A percentile compares a stretch with the other conserved stretches of the same genome.
phyloP scores from a whole-genome alignment of 345 rosid genomes.

The Dipteronia sinensis region DNA sequence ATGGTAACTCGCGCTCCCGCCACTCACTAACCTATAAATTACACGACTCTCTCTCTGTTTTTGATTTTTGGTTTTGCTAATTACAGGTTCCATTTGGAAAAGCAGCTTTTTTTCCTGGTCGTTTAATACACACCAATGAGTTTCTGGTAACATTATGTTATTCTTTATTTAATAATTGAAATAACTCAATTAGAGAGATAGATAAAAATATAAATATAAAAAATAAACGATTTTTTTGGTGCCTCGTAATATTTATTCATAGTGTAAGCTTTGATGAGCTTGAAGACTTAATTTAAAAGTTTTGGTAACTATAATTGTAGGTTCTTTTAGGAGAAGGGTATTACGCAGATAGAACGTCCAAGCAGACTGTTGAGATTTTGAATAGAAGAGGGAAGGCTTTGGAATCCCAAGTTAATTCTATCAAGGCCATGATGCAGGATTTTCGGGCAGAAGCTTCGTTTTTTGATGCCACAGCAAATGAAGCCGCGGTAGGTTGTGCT shows the following conservation, averaged over 20 bases:
- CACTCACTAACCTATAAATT: neutral
- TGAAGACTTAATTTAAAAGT: neutral
- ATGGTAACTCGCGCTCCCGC: conserved; percentile 47
- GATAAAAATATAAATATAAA: too few relatives aligned
- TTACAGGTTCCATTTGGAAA: conserved; percentile 82
- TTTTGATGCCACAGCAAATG: conserved; percentile 74
- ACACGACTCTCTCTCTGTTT: neutral
- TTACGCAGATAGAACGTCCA: conserved; percentile 70
- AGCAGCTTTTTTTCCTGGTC: conserved; percentile 86
- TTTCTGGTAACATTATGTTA: conserved; percentile 48
- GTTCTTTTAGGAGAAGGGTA: conserved; percentile 87
- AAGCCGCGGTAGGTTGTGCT: conserved; percentile 57
- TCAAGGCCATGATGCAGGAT: conserved; percentile 72
- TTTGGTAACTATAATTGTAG: conserved; percentile 30
- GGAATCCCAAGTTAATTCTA: conserved; percentile 58
- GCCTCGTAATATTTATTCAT: neutral
- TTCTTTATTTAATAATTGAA: neutral
- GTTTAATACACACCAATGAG: conserved; percentile 87
- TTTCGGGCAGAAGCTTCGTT: conserved; percentile 78
- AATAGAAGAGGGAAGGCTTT: conserved; percentile 73
- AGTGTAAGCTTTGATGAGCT: neutral
- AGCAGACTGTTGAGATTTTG: conserved; percentile 77
- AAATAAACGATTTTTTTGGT: neutral
- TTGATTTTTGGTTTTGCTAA: neutral
- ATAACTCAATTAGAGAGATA: neutral